Base-by-base conservation (phyloP, 164 flowering plant genomes). In the Vitis labrusca region DNA sequence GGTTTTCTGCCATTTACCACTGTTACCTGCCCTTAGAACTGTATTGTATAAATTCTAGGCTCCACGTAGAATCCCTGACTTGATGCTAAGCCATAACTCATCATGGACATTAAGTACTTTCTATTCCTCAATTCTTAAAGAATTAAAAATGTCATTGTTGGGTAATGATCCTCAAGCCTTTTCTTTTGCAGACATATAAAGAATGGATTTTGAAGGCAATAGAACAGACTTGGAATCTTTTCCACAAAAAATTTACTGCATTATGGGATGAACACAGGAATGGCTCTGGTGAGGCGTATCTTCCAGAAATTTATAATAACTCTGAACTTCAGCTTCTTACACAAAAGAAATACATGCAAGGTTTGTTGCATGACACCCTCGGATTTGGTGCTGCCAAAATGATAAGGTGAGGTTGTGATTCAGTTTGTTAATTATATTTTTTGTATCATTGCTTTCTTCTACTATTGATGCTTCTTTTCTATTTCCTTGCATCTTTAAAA, bases 311-410 rank as follows among this genome's bases (percentile, higher is more conserved):
- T 65, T 95, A 93, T 66, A 85, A 88, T 65, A 87, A 83, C 62
- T 71, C 86, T 32, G 92, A 86, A 68, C 78, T 95, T 75, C 85
- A 64, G 74, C 76, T 65, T 70, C 80, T 80, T 29, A 83, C 79
- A 8, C 91, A 88, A 62, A 73, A 79, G 66, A 86, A 83, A 71
- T 95, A 70, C 71, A 77, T 92, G 86, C 71, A 65, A 61, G 89
- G 88, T 37, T 74, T 95, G 78, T 84, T 95, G 69, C 96, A 93
- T 72, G 99, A 93, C 73, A 75, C 89, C 54, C 94, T 95, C 69
- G 99, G 99, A 64, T 95, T 95, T 85, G 98, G 96, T 74, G 86
- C 97, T 71, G 97, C 98, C 59, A 93, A 95, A 83, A 95, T 95
- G 97, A 95, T 93, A 73, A 89, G 99, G 99, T 95, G 65, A 78